These are phyloP conservation scores for Kalmanozyma brasiliensis DNA, from an alignment of 1,284 basidiomycete species.

Conservation along the genomic window DNA sequence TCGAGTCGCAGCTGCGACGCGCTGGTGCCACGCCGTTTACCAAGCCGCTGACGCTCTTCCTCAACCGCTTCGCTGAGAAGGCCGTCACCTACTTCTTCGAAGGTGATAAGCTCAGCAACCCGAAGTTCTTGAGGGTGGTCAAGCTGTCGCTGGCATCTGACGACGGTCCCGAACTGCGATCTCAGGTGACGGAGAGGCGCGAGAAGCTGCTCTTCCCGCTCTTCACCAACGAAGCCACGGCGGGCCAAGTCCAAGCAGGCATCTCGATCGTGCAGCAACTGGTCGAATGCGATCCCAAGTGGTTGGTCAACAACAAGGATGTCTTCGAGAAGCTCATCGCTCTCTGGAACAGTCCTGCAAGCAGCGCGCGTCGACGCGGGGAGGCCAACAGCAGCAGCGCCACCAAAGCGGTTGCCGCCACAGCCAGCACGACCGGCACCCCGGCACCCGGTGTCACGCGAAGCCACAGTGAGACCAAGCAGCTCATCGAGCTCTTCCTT, in stretches of 20 bases:
- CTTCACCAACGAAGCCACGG: constrained; percentile 47
- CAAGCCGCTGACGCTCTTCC: constrained; percentile 87
- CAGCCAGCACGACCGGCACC: constrained; percentile 11
- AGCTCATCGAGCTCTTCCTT: constrained; percentile 75
- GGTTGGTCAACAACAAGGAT: constrained; percentile 72
- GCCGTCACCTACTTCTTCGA: constrained; percentile 84
- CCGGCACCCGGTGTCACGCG: constrained; percentile 12
- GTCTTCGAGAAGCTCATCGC: constrained; percentile 66
- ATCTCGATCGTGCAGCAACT: constrained; percentile 83
- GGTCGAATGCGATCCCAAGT: constrained; percentile 75
- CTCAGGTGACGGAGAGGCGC: constrained; percentile 43
- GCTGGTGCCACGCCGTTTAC: constrained; percentile 92
- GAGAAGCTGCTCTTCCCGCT: constrained; percentile 56
- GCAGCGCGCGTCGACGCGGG: constrained; percentile 50
- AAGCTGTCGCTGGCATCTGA: constrained; percentile 59
- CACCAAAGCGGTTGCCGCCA: constrained; percentile 29
- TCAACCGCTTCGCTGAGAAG: constrained; percentile 88
- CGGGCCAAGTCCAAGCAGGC: constrained; percentile 65
- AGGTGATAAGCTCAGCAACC: constrained; percentile 75
- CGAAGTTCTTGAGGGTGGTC: constrained; percentile 59
- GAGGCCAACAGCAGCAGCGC: constrained; percentile 47
- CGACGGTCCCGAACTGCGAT: constrained; percentile 55
- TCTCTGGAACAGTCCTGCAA: constrained; percentile 66
- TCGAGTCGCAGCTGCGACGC: constrained; percentile 90
- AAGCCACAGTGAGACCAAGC: constrained; percentile 73